Base-by-base conservation (phyloP, 2,329 filamentous ascomycete species). In the Xylariales sp. region DNA sequence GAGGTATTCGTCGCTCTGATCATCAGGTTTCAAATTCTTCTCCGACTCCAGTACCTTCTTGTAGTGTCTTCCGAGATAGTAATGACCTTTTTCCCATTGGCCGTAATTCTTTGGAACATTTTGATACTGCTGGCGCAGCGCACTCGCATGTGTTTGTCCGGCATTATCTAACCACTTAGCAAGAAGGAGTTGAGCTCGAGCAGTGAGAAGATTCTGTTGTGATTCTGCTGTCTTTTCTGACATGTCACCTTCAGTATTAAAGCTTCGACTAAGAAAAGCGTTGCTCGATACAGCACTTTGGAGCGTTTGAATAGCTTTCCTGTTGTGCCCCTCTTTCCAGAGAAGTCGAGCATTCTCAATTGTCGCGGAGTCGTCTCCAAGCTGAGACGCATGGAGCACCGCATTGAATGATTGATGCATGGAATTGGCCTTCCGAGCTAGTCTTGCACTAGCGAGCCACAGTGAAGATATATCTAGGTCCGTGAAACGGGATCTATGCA, bases 141-240 rank as follows among this genome's bases (percentile, higher is more conserved):
- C 81, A 30, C 80, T 76, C 4, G 88, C 86, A 53, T 95, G 86
- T 2, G 89, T 95, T 59, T 97, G 91, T 5, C 93, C 93, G n/a
- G 91, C 87, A 40, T 77, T 83, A 55, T 97, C 94, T 19, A 96
- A 81, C 94, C 94, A 99, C 59, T 96, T 97, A 11, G 93, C 93
- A 18, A 96, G 77, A 24, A 97, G 72, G 7, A 99, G 72, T 55
- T 95, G 83, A 17, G 93, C 90, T 58, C 88, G 75, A 6, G 82
- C 83, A n/a, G 77, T 79, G 30, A 88, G 63, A 25, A 83, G 63
- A 42, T 71, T 77, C 47, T 78, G 74, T 32, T 79, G 72, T 1
- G 61, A 52, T 34, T 69, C 72, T 14, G 65, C 39, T 34, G 54
- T 62, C 42, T 59, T 66, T 42, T 57, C 60, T 0, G 64, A 63